Evolutionary conservation across 306 rosid genomes (phyloP), one percentile per base, ranked within the genome.

Genomic region (Prunus salicina): DNA sequence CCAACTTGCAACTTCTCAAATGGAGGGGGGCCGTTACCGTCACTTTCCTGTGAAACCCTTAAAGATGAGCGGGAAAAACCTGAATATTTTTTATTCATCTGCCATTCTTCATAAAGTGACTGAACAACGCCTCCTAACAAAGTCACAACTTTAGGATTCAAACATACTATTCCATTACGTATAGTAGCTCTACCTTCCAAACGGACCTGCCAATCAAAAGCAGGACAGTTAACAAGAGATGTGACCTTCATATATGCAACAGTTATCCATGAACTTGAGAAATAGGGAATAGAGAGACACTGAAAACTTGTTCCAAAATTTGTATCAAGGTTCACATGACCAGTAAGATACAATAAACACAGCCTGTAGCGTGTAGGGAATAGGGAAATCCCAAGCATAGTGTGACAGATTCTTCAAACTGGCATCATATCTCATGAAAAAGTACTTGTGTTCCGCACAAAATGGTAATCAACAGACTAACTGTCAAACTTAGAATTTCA

Each of bases 1-100:
- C 90, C 94, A 88, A 89, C 80, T 85, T 89, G 88, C 84, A 95
- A 84, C 92, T 95, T 95, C 92, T 87, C 97, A 86, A 95, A 95
- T 34, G 89, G 90, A 53, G 98, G 98, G 82, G 98, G 98, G 64
- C 93, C 91, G 32, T 81, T 88, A 64, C 86, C 77, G 52, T 84
- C 90, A 69, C 83, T 78, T 45, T 91, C 95, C 82, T 82, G 86
- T 75, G 87, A 79, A 78, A 77, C 24, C 80, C 88, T 88, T 65
- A 90, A 50, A 52, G 95, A 81, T 3, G 90, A 84, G 61, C 96
- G 88, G 27, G 98, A 87, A 61, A 90, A 71, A 62, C 96, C 97
- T 3, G 97, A 83, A 72, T 95, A 95, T 43, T 90, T 95, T 78
- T 80, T 55, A 82, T 92, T 92, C 97, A 95, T 85, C 85, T 92